A percentile compares a stretch with the other conserved stretches of the same genome.
Conservation (phyloP, 163 green algal species). For the Chlorella variabilis region DNA sequence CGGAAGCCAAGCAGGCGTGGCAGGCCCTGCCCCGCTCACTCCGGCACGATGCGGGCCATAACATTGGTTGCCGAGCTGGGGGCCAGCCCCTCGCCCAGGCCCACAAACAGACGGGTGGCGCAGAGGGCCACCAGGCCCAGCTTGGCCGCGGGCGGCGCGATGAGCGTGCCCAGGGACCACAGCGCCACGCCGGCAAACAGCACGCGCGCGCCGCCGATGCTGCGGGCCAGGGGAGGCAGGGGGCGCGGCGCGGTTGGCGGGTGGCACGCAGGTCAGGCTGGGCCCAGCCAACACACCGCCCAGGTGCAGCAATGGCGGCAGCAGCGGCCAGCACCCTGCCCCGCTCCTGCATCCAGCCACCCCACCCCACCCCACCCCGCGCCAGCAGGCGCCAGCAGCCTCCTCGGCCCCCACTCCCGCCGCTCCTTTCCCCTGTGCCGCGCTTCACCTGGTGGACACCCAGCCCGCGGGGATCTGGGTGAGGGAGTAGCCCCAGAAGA, state of each 20-base stretch:
- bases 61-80: conserved; percentile 93
- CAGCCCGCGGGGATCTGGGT: conserved; percentile 94
- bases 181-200: conserved; percentile 83
- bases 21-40: conserved; percentile 45
- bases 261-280: too few relatives aligned
- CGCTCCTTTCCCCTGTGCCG: too few relatives aligned
- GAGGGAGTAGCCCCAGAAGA: conserved; percentile 98
- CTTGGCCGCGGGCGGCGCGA: conserved; percentile 82
- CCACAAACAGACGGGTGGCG: conserved; percentile 73
- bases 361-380: too few relatives aligned
- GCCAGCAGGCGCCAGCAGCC: too few relatives aligned
- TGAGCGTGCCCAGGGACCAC: conserved; percentile 89
- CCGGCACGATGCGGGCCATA: conserved; percentile 85
- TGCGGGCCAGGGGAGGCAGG: conserved; percentile 28
- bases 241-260: background rate
- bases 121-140: conserved; percentile 67
- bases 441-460: conserved; percentile 83
- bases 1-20: too few relatives aligned
- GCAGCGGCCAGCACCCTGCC: too few relatives aligned
- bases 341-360: too few relatives aligned
- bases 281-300: too few relatives aligned
- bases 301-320: too few relatives aligned
- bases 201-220: conserved; percentile 90
- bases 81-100: conserved; percentile 94
- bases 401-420: too few relatives aligned